A percentile compares a stretch with the other conserved stretches of the same genome.
Conservation (phyloP, 2,329 filamentous ascomycete species). For the Pseudogymnoascus sp. region DNA sequence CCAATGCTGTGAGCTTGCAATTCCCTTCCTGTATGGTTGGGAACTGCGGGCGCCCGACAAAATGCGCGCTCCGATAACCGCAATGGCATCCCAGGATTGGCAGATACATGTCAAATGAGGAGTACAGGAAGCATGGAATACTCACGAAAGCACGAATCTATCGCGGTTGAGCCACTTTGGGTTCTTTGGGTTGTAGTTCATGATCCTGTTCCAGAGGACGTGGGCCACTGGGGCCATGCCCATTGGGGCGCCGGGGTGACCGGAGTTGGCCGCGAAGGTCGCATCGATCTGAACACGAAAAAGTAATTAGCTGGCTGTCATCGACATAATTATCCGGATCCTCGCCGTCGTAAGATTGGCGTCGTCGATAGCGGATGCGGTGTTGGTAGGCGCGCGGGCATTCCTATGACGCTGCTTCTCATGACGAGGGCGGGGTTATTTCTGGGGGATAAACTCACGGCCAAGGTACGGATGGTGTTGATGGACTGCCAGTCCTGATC, state of each 20-base stretch:
- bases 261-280: constrained; percentile 90
- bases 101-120: constrained; percentile 3
- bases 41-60: not conserved
- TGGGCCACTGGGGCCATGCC: constrained; percentile 61
- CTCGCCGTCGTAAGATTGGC: not conserved
- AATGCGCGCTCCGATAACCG: not conserved
- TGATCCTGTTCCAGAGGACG: constrained; percentile 97
- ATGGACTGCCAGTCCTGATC: constrained; percentile 86
- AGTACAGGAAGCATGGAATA: constrained; percentile 26
- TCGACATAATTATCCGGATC: not conserved
- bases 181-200: constrained; percentile 99
- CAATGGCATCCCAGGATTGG: not conserved
- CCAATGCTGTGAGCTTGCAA: constrained; percentile 5
- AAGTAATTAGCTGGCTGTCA: not conserved
- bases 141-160: constrained; percentile 98
- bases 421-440: constrained; percentile 32
- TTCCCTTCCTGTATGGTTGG: not conserved
- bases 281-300: constrained; percentile 75
- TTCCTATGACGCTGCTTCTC: constrained; percentile 12
- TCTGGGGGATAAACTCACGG: constrained; percentile 58
- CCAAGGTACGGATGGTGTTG: constrained; percentile 95
- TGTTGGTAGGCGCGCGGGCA: not conserved
- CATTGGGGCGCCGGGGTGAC: constrained; percentile 98
- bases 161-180: constrained; percentile 95
- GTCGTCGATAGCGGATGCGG: not conserved